A percentile compares a stretch with the other conserved stretches of the same genome.
Conservation (phyloP, 345 rosid genomes). For the Abelmoschus esculentus region DNA sequence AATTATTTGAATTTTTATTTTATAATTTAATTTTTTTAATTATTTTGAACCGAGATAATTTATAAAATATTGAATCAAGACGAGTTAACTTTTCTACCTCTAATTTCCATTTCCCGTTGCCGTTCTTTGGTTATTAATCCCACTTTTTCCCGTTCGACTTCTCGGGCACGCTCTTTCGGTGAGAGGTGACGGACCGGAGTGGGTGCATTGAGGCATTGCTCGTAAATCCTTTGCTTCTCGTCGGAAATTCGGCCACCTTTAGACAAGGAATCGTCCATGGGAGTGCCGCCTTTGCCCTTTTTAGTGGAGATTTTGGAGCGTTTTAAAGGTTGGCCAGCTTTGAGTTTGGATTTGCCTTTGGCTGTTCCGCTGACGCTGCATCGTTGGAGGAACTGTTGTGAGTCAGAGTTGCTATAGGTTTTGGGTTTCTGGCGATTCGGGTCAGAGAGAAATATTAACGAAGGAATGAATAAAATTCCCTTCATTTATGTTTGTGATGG, state of each 20-base stretch:
- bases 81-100: too few relatives aligned
- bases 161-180: conserved; percentile 55
- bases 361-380: conserved; percentile 17
- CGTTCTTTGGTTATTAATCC: conserved; percentile 65
- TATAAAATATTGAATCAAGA: too few relatives aligned
- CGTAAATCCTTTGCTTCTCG: conserved; percentile 43
- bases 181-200: conserved; percentile 57
- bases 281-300: conserved; percentile 12
- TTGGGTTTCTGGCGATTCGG: background rate
- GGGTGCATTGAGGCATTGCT: conserved; percentile 67
- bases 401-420: conserved; percentile 2
- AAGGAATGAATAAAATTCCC: background rate
- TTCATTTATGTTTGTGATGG: background rate
- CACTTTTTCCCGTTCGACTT: conserved; percentile 65
- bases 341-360: conserved; percentile 14
- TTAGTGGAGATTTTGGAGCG: conserved; percentile 8
- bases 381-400: conserved; percentile 10
- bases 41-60: too few relatives aligned
- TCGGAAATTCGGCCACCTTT: conserved; percentile 28
- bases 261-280: conserved; percentile 13
- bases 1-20: too few relatives aligned
- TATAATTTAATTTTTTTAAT: too few relatives aligned
- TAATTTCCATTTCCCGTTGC: conserved; percentile 54
- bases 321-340: conserved; percentile 8
- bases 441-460: background rate